Evolutionary conservation across 176 grass and related monocot genomes (phyloP).

Genomic region (Calamus simplicifolius): DNA sequence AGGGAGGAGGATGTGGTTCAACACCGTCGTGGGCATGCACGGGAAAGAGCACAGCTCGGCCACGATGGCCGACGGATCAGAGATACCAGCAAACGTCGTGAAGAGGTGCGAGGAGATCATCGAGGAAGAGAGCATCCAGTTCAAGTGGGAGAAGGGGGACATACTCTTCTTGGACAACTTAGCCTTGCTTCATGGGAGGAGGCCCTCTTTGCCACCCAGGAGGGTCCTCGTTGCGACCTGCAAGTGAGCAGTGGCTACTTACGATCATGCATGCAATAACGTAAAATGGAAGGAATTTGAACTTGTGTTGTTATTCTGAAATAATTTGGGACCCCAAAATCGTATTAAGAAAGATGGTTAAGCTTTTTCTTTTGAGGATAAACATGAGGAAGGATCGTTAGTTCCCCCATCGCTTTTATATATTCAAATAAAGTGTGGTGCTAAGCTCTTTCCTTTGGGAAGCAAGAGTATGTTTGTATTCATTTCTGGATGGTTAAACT

Average conservation of each 20-base stretch:
- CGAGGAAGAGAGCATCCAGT: constrained; percentile 77
- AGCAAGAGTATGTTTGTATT: too few relatives aligned
- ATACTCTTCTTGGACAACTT: constrained; percentile 57
- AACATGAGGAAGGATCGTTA: too few relatives aligned
- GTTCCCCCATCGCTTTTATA: too few relatives aligned
- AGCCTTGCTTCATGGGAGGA: constrained; percentile 43
- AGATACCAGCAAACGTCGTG: constrained; percentile 49
- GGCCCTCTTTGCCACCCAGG: constrained; percentile 41
- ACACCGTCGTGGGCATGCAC: constrained; percentile 62
- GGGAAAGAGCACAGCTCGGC: constrained; percentile 50
- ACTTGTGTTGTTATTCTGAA: too few relatives aligned
- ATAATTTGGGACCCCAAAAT: too few relatives aligned
- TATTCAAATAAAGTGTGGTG: too few relatives aligned
- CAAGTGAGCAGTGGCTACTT: constrained; percentile 29
- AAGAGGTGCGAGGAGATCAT: constrained; percentile 57
- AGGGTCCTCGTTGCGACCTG: constrained; percentile 67
- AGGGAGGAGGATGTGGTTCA: constrained; percentile 53
- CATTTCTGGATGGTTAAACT: too few relatives aligned
- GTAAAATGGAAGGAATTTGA: too few relatives aligned
- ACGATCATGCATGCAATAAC: too few relatives aligned
- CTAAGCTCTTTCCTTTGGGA: too few relatives aligned
- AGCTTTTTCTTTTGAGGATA: too few relatives aligned
- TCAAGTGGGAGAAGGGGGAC: constrained; percentile 61
- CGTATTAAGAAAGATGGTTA: too few relatives aligned
- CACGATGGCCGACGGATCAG: constrained; percentile 30